Conservation (phyloP, 2,329 filamentous ascomycete species). For the Tolypocladium nubicola region DNA sequence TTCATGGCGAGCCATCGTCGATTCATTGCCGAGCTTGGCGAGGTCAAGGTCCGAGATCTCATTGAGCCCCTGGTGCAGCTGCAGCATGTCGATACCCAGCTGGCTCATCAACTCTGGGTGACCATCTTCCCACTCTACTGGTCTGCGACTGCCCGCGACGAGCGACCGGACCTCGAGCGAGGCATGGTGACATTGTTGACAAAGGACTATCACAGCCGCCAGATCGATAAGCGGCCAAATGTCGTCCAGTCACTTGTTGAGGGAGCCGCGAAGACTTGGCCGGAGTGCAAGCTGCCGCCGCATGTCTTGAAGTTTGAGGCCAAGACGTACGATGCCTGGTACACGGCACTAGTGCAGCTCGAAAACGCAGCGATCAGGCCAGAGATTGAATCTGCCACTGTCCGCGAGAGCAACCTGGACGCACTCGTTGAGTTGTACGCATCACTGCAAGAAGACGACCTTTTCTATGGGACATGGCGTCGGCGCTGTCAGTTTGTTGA, state of each 20-base stretch:
- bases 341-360: slow-evolving; percentile 81
- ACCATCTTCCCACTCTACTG: slow-evolving; percentile 87
- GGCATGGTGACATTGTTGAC: slow-evolving; percentile 84
- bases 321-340: slow-evolving; percentile 93
- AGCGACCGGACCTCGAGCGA: slow-evolving; percentile 81
- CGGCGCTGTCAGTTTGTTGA: slow-evolving; percentile 93
- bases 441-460: slow-evolving; percentile 82
- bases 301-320: slow-evolving; percentile 94
- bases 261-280: slow-evolving; percentile 73
- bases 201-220: slow-evolving; percentile 89
- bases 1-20: slow-evolving; percentile 69
- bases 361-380: slow-evolving; percentile 83
- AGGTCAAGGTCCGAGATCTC: slow-evolving; percentile 79
- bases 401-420: slow-evolving; percentile 90
- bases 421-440: slow-evolving; percentile 91
- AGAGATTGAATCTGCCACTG: slow-evolving; percentile 69
- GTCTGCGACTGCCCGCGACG: slow-evolving; percentile 79
- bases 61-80: slow-evolving; percentile 85
- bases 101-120: slow-evolving; percentile 86
- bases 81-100: slow-evolving; percentile 74
- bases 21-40: slow-evolving; percentile 76
- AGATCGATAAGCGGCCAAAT: slow-evolving; percentile 91
- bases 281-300: slow-evolving; percentile 83
- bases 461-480: slow-evolving; percentile 97
- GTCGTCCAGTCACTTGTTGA: slow-evolving; percentile 88